Evolutionary conservation across 106 monocot genomes (phyloP).

Genomic region (Allium fistulosum): DNA sequence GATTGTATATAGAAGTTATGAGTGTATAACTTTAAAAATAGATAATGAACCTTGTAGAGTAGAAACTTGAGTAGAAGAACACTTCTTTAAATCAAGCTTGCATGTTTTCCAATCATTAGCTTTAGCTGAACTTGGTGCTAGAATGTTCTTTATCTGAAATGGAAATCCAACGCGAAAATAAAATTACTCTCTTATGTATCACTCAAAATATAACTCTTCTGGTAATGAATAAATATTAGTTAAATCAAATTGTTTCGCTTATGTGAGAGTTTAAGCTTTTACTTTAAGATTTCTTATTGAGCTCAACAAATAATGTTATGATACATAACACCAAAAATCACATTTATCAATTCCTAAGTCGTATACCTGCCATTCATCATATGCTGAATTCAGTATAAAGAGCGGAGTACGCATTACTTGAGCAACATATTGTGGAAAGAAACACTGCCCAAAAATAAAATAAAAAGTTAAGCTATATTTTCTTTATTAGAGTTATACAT

Average conservation of each 20-base stretch:
- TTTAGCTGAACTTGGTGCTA: conserved; percentile 58
- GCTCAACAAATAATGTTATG: too few relatives aligned
- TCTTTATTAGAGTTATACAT: neutral
- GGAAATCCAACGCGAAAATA: neutral
- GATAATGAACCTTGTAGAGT: conserved; percentile 42
- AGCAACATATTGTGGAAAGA: conserved; percentile 73
- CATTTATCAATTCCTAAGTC: neutral
- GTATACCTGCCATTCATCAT: conserved; percentile 85
- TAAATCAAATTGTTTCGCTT: too few relatives aligned
- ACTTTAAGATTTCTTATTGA: too few relatives aligned
- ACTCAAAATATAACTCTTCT: too few relatives aligned
- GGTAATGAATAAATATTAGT: too few relatives aligned
- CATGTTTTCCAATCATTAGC: conserved; percentile 50
- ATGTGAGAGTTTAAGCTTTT: too few relatives aligned
- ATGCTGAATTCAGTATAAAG: conserved; percentile 80
- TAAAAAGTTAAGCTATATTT: neutral
- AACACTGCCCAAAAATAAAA: conserved; percentile 45
- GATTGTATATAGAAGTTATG: too few relatives aligned
- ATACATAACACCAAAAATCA: too few relatives aligned
- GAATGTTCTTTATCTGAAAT: conserved; percentile 68
- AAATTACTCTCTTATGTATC: too few relatives aligned
- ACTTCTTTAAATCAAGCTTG: conserved; percentile 63
- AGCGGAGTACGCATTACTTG: conserved; percentile 60
- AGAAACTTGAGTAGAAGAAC: conserved; percentile 41
- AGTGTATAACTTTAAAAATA: neutral